Base-by-base conservation (phyloP, 2,329 filamentous ascomycete species). In the Camillea tinctor region DNA sequence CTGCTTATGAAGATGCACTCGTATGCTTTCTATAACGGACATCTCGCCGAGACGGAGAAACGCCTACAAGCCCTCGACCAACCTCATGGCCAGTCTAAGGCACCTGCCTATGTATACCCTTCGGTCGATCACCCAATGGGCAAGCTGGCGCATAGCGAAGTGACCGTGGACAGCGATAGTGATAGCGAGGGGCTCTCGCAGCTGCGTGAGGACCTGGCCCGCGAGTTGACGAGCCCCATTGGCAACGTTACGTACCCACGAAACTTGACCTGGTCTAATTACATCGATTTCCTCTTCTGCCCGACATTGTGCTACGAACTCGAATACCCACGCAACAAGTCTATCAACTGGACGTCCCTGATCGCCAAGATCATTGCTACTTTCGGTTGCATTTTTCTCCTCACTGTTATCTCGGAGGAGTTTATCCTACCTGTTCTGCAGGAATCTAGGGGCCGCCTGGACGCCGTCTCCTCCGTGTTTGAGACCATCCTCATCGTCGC, bases 1-100 rank as follows among this genome's bases (percentile, higher is more conserved):
- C 82, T 99, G 20, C 87, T 97, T 55, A 99, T 99, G 95, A 99
- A 99, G 81, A 95, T 98, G 87, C 95, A 99, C 75, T 97, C 93
- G 5, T 99, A 97, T 72, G 91, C 92, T 22, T 99, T 98, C 75
- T 99, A 99, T 80, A 98, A 97, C 70, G 95, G 95, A 11, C 95
- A 99, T 75, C 81, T 99, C 17, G 91, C 90, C 67, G 92, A 95
- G 74, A 96, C 92, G 0, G 86, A 96, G 74, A 88, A 89, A 72
- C 88, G 92, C 11, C 82, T 99, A 13, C 86, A 85, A 58, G 87
- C 87, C 49, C 87, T 99, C 36, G 95, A 99, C 74, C 77, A 85
- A 59, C 92, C 93, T 1, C 83, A 85, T n/a, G 86, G 84, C 4
- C 84, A 85, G 4, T 88, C 88, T 55, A 86, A 86, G 67, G 84